Percentiles rank a stretch among this genome's conserved stretches.
phyloP scores from a whole-genome alignment of 1,284 basidiomycete genomes.

The Ceratobasidium theobromae region DNA sequence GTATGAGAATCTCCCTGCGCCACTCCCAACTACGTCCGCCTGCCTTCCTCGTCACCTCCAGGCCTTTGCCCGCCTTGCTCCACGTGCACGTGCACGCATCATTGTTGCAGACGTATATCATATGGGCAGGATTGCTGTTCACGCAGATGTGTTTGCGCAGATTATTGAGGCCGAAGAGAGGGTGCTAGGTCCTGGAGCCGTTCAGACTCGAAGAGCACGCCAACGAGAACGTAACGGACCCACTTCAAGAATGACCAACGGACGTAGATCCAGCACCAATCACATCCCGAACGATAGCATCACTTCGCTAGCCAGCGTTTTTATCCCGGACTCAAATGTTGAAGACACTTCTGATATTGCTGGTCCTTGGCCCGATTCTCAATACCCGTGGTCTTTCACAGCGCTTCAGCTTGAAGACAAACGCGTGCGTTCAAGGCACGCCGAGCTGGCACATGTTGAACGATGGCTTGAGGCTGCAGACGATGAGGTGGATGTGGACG shows the following conservation, averaged over 20 bases:
- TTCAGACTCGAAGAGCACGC: conserved; percentile 25
- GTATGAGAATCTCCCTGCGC: not conserved
- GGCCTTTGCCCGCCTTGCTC: conserved; percentile 11
- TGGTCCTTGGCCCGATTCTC: conserved; percentile 34
- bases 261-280: not conserved
- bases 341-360: conserved; percentile 11
- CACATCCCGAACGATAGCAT: not conserved
- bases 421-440: conserved; percentile 15
- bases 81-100: conserved; percentile 24
- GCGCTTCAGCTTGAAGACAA: conserved; percentile 21
- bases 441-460: conserved; percentile 44
- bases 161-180: conserved; percentile 29
- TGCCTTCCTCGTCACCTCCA: conserved; percentile 21
- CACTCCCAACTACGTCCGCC: conserved; percentile 23
- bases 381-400: conserved; percentile 36
- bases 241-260: conserved; percentile 9
- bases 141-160: conserved; percentile 34
- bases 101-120: conserved; percentile 34
- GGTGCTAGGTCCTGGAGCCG: conserved; percentile 26
- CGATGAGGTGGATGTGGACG: conserved; percentile 48
- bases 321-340: not conserved
- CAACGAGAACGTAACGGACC: conserved; percentile 31
- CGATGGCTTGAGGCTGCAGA: conserved; percentile 56
- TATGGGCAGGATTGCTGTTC: conserved; percentile 36
- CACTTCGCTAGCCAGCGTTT: not conserved